Evolutionary conservation across 257 asterid genomes (phyloP).

Genomic region (Penstemon barbatus): DNA sequence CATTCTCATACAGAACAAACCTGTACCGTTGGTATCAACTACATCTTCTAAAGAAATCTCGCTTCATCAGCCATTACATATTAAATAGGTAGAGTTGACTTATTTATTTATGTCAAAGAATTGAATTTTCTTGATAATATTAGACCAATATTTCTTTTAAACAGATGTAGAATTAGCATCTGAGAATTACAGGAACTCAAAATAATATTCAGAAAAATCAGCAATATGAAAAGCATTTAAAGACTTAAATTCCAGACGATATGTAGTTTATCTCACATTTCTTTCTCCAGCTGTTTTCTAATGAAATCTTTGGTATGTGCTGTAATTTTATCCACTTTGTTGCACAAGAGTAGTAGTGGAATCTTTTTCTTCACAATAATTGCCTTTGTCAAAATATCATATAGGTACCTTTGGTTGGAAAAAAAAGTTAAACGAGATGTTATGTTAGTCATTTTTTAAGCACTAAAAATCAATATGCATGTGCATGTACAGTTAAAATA

Average conservation of each 20-base stretch:
- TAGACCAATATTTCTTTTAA: too few relatives aligned
- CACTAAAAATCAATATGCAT: too few relatives aligned
- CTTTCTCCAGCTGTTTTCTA: slow-evolving; percentile 77
- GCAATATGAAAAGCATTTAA: background rate
- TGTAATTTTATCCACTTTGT: slow-evolving; percentile 86
- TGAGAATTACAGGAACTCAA: too few relatives aligned
- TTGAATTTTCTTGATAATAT: too few relatives aligned
- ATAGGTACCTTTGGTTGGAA: slow-evolving; percentile 58
- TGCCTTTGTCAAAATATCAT: slow-evolving; percentile 75
- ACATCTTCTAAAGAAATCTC: too few relatives aligned
- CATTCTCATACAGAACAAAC: too few relatives aligned
- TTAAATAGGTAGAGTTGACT: too few relatives aligned
- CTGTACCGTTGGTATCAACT: too few relatives aligned
- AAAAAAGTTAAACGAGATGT: background rate
- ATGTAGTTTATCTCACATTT: slow-evolving; percentile 39
- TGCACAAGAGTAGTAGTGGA: slow-evolving; percentile 74
- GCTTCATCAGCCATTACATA: too few relatives aligned
- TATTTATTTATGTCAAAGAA: too few relatives aligned
- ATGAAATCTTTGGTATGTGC: slow-evolving; percentile 86
- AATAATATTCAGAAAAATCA: too few relatives aligned
- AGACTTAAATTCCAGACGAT: background rate
- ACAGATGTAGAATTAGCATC: too few relatives aligned
- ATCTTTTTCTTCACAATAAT: slow-evolving; percentile 66
- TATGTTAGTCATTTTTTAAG: background rate
- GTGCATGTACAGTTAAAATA: background rate